Base-by-base conservation (phyloP, 2,329 filamentous ascomycete species). In the Graphilbum sp. region DNA sequence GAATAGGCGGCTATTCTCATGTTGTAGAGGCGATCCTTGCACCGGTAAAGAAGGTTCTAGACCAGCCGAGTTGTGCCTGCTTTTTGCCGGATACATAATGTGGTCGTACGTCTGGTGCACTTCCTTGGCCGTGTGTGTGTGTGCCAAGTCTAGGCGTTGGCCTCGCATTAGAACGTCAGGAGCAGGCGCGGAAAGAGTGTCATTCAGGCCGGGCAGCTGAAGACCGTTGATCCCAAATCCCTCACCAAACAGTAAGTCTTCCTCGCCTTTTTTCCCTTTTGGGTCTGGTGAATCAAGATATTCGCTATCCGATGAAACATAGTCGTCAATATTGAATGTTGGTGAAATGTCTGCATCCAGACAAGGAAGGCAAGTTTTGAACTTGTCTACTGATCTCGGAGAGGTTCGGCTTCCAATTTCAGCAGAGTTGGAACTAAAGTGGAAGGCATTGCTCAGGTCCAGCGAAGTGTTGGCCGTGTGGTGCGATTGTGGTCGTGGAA, bases 301-400 rank as follows among this genome's bases (percentile, higher is more conserved):
- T 0, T 59, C 57, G 15, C 51, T 52, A 34, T 61, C 57, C 0
- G 54, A 54, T 0, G 57, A 58, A 11, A 59, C 23, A 39, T 57
- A 55, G 42, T 58, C 56, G 35, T 58, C 55, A 5, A 58, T 56
- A 40, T 58, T 56, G 48, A 58, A 58, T 5, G 32, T 36, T 54
- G 56, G 2, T 3, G 32, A 23, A 16, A 17, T 32, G 16, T 5
- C 27, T 10, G 15, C 15, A n/a, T 29, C 27, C 27, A 29, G 13
- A 12, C 27, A 29, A 10, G 27, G 12, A 25, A 12, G 7, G n/a
- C n/a, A n/a, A n/a, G n/a, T n/a, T n/a, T n/a, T n/a, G n/a, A n/a
- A n/a, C n/a, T n/a, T n/a, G n/a, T n/a, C n/a, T n/a, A n/a, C n/a
- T n/a, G n/a, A n/a, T n/a, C n/a, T n/a, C n/a, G n/a, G n/a, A n/a